These are phyloP conservation scores for Hericium alpestre DNA, from an alignment of 768 basidiomycete genomes.

Conservation along the genomic window DNA sequence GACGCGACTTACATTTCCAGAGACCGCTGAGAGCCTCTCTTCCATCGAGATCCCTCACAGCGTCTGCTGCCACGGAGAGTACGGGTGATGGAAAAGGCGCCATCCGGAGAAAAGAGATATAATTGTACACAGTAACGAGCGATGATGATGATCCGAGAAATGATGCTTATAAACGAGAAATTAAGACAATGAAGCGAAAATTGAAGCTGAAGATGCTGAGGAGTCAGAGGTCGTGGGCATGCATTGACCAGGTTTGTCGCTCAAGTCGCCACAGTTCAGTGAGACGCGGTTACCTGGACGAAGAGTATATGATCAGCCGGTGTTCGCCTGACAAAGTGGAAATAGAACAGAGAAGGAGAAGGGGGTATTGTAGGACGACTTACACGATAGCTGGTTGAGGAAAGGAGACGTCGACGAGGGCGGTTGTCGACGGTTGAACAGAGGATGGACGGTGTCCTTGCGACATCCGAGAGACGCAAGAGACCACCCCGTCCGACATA, in stretches of 20 bases:
- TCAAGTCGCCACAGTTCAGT: too few relatives aligned
- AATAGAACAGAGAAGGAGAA: background rate
- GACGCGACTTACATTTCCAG: conserved; percentile 48
- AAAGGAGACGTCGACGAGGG: background rate
- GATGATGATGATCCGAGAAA: background rate
- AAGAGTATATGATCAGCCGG: background rate
- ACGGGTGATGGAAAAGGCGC: conserved; percentile 50
- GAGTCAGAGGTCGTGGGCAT: background rate
- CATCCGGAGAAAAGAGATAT: conserved; percentile 28
- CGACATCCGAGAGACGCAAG: background rate
- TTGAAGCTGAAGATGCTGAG: background rate
- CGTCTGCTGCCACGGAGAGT: conserved; percentile 55
- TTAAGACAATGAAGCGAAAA: background rate
- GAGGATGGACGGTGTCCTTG: background rate
- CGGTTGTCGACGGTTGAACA: background rate
- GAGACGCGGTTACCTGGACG: background rate
- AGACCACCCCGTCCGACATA: background rate
- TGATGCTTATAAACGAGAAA: background rate
- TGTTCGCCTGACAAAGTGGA: background rate
- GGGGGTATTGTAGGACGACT: background rate
- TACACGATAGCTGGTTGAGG: background rate
- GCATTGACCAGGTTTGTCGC: too few relatives aligned
- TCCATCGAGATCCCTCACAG: conserved; percentile 57
- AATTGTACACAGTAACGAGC: background rate
- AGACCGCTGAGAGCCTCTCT: conserved; percentile 55